Evolutionary conservation across 164 flowering plant genomes (phyloP), one percentile per base, ranked within the genome.

Genomic region (Aristolochia fimbriata): DNA sequence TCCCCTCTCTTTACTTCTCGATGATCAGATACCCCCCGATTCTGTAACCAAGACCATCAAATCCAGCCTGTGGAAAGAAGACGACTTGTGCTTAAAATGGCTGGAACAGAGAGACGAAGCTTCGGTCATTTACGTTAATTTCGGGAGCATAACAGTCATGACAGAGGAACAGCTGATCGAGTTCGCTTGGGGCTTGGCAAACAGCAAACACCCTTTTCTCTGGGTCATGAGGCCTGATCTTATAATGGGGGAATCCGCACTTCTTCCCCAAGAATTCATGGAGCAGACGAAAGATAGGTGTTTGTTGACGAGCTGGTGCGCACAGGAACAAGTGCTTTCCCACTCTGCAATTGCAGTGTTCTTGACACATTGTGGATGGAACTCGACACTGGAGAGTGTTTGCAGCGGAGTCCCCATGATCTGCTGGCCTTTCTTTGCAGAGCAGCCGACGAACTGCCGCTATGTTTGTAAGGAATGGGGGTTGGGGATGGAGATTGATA

Each of bases 201-300:
- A 74, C 31, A 72, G 77, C 64, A 64, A 62, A 8, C 33, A 69
- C 2, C 59, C 56, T 0, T 81, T 84, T 47, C 56, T 80, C 52
- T 84, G 89, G 89, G 58, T 81, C 23, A 67, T 81, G 0, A 49
- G 89, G 43, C 77, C 81, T 0, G 86, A 81, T 54, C 52, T 81
- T 1, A 80, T 81, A 0, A 43, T 31, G 2, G 89, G 84, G 0
- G 77, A 81, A 0, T 5, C 73, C 0, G 62, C 69, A 13, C 5
- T 65, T 8, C 43, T 65, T 50, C 59, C 69, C 0, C 16, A 51
- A 6, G 73, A 70, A 55, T 61, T 70, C 25, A 13, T 53, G 16
- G 43, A 15, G 0, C 65, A 31, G 58, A 70, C 62, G 2, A 15
- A 31, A 31, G 65, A 22, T 1, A 70, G 73, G 21, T 69, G 63